Base-by-base conservation (phyloP, 2,329 filamentous ascomycete genomes). In the Beauveria sp. region DNA sequence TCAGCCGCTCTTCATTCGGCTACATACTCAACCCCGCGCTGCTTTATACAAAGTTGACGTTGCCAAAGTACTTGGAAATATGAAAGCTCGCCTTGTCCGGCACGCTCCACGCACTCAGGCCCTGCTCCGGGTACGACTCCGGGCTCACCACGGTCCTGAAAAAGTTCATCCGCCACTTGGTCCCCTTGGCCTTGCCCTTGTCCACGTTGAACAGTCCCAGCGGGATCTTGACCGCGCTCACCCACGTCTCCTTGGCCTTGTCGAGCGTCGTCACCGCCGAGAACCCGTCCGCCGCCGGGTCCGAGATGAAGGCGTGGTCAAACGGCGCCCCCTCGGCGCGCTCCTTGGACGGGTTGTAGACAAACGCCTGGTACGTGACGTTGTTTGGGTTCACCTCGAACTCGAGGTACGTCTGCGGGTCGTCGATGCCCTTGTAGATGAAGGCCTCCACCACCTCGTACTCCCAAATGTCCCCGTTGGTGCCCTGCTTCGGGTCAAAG, bases 391-490 rank as follows among this genome's bases (percentile, higher is more conserved):
- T 79, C 47, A 81, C 74, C 67, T 81, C 79, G 65, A 79, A 78
- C 69, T 81, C 79, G 62, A 81, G 70, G 66, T 81, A 81, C 1
- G 74, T 78, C 68, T 76, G 71, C 0, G 79, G 79, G 66, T 80
- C 76, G 44, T 73, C 71, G 62, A 70, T 75, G 57, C 79, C 79
- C 40, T 68, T 72, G 66, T 76, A 71, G 63, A 81, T 73, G 65
- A 81, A 81, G 12, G 74, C 74, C 65, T 81, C 79, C 75, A 81
- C 78, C 41, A 81, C 79, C 64, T 80, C 77, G 66, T 81, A 81
- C 58, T 73, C 65, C 71, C 74, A 81, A 55, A 82, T 77, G 50
- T 75, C 71, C 54, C 75, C 77, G 63, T 81, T 81, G 48, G 73
- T 80, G 58, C 67, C 71, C 51, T 77, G 73, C 28, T 65, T 70